A percentile compares a stretch with the other conserved stretches of the same genome.
phyloP scores from a whole-genome alignment of 768 basidiomycete species.

The Nidula microcarpa region DNA sequence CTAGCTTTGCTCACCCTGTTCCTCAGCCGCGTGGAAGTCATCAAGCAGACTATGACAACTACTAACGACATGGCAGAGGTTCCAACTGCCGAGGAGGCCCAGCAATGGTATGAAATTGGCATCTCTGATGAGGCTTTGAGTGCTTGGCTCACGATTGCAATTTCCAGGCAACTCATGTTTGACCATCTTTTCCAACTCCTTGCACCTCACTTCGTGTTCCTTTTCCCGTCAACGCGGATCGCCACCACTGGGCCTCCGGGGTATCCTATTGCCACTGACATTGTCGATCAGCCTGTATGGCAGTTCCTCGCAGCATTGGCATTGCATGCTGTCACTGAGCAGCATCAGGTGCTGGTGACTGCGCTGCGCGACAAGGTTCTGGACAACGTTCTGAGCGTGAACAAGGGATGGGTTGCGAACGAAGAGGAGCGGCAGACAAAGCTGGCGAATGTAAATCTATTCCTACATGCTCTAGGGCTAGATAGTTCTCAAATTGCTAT shows the following conservation, averaged over 20 bases:
- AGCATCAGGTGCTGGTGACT: slow-evolving; percentile 86
- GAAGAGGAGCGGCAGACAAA: slow-evolving; percentile 76
- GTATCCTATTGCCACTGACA: slow-evolving; percentile 45
- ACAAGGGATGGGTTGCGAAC: slow-evolving; percentile 68
- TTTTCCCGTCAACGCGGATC: slow-evolving; percentile 90
- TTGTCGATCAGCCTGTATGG: slow-evolving; percentile 91
- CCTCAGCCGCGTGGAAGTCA: slow-evolving; percentile 87
- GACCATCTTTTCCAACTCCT: slow-evolving; percentile 83
- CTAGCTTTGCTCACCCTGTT: slow-evolving; percentile 88
- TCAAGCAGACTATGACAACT: slow-evolving; percentile 67
- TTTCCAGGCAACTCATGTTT: slow-evolving; percentile 78
- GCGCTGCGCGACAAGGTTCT: slow-evolving; percentile 90
- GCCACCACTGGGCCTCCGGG: slow-evolving; percentile 33
- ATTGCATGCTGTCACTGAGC: slow-evolving; percentile 76
- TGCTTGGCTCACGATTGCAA: slow-evolving; percentile 7
- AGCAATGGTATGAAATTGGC: slow-evolving; percentile 53
- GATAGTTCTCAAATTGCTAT: slow-evolving; percentile 68
- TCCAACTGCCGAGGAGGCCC: slow-evolving; percentile 69
- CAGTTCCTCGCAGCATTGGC: slow-evolving; percentile 89
- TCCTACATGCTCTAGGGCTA: slow-evolving; percentile 74
- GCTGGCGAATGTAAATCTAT: slow-evolving; percentile 90
- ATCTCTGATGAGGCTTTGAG: neutral
- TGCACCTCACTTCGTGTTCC: slow-evolving; percentile 65
- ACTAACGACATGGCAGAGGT: slow-evolving; percentile 51
- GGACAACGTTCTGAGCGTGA: slow-evolving; percentile 79